Evolutionary conservation across 768 basidiomycete genomes (phyloP).

Genomic region (Phanerochaete sordida): DNA sequence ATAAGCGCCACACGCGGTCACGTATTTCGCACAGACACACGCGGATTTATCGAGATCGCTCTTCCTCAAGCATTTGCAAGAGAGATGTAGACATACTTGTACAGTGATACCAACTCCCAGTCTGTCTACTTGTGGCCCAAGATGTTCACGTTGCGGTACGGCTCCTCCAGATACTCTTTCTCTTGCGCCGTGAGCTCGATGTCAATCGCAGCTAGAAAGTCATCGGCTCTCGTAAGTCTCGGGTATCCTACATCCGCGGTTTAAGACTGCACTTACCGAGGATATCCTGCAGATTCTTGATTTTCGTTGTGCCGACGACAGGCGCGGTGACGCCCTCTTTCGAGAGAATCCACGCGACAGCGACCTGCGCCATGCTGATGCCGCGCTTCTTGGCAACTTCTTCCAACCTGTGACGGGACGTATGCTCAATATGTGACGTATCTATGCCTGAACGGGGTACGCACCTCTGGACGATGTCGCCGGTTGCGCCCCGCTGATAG

Average conservation of each 20-base stretch:
- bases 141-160: slow-evolving; percentile 43
- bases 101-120: slow-evolving; percentile 8
- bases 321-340: slow-evolving; percentile 26
- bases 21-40: too few relatives aligned
- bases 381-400: slow-evolving; percentile 39
- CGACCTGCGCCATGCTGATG: slow-evolving; percentile 42
- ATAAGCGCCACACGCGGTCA: too few relatives aligned
- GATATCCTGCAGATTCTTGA: slow-evolving; percentile 37
- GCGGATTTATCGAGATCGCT: too few relatives aligned
- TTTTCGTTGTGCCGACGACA: slow-evolving; percentile 22
- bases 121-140: slow-evolving; percentile 44
- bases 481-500: slow-evolving; percentile 14
- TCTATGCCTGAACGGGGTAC: background rate
- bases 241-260: too few relatives aligned
- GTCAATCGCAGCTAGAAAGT: slow-evolving; percentile 24
- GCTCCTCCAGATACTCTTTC: slow-evolving; percentile 49
- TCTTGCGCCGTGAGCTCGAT: slow-evolving; percentile 53
- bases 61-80: too few relatives aligned
- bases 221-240: background rate
- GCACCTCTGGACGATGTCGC: slow-evolving; percentile 16
- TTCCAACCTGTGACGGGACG: slow-evolving; percentile 29
- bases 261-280: slow-evolving; percentile 21
- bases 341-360: slow-evolving; percentile 38
- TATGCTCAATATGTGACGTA: background rate
- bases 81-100: too few relatives aligned